Evolutionary conservation across 805 yeast genomes (phyloP), one percentile per base, ranked within the genome.

Genomic region (Wickerhamiella qilinensis): DNA sequence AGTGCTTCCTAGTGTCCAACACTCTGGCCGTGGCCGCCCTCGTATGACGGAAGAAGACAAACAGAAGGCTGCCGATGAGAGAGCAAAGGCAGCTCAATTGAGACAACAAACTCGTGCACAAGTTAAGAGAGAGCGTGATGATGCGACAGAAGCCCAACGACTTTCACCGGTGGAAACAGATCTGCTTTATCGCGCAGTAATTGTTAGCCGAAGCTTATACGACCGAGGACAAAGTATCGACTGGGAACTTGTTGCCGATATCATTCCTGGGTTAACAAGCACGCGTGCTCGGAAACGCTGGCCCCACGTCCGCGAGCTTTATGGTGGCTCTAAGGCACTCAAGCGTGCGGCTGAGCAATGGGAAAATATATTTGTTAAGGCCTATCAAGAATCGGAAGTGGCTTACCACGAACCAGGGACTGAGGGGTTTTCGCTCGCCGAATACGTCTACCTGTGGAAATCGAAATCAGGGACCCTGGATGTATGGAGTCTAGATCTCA

Each of bases 371-470:
- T 67, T 85, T 19, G 48, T 75, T 27, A 58, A 60, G 30, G 77
- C 75, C 0, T 73, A 82, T 18, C 68, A 68, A 32, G 68, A 67
- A 11, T 84, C 73, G 1, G 51, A 53, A 4, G 31, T 62, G 20
- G 46, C 46, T 3, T 34, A 39, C 3, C 65, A 79, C 1, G 58
- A 41, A 30, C 40, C 41, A 3, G 31, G 66, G 0, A 53, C 64
- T 9, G 61, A 63, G 0, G 60, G 65, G 8, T 58, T 69, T 22
- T 71, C 80, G 42, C 52, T 78, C 29, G 55, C 57, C 2, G 62
- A 63, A 25, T 65, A 81, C 51, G 59, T 80, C 4, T 63, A 68
- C 4, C 53, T 76, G 37, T 86, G 97, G 96, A 64, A 62, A 37
- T 66, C 68, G 15, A 43, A 28, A 18, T 19, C 46, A 19, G 51